Evolutionary conservation across 2,329 filamentous ascomycete species (phyloP).

Genomic region (Colletotrichum cordylinicola): DNA sequence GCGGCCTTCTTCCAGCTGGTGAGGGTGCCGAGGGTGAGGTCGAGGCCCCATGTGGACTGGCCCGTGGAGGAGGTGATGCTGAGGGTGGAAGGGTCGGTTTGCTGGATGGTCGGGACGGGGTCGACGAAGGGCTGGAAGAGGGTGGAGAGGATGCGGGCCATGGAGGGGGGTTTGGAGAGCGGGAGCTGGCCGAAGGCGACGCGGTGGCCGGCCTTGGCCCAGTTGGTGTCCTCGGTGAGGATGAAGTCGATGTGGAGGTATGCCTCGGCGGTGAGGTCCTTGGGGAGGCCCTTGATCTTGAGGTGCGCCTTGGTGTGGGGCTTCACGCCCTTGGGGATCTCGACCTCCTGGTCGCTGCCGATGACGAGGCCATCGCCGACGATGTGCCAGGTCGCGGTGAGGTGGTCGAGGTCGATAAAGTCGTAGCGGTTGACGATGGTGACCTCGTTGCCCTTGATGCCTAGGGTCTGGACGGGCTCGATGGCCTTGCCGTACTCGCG

Average conservation of each 20-base stretch:
- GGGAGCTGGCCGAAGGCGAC: slow-evolving; percentile 56
- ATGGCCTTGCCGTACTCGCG: slow-evolving; percentile 63
- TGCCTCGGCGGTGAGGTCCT: slow-evolving; percentile 37
- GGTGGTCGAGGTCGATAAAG: slow-evolving; percentile 55
- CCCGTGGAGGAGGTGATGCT: slow-evolving; percentile 39
- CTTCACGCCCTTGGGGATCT: slow-evolving; percentile 50
- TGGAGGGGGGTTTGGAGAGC: slow-evolving; percentile 37
- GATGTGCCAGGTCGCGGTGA: slow-evolving; percentile 49
- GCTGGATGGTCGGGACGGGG: slow-evolving; percentile 8
- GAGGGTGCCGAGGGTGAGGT: slow-evolving; percentile 47
- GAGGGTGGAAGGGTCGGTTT: slow-evolving; percentile 28
- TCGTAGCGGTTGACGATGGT: slow-evolving; percentile 61
- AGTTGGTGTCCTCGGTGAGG: slow-evolving; percentile 48
- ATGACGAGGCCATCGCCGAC: slow-evolving; percentile 42
- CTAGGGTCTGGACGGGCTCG: slow-evolving; percentile 60
- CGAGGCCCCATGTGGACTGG: slow-evolving; percentile 47
- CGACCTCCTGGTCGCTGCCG: slow-evolving; percentile 33
- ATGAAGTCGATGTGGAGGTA: slow-evolving; percentile 57
- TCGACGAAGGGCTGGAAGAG: slow-evolving; percentile 8
- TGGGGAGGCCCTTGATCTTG: slow-evolving; percentile 34
- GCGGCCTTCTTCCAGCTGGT: slow-evolving; percentile 43
- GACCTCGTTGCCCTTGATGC: slow-evolving; percentile 45
- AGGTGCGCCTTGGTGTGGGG: slow-evolving; percentile 46
- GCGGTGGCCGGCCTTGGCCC: slow-evolving; percentile 57
- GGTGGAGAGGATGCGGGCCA: slow-evolving; percentile 26